A percentile compares a stretch with the other conserved stretches of the same genome.
Conservation (phyloP, 2,329 filamentous ascomycete genomes). For the Nannizziopsis arthrosporioides region DNA sequence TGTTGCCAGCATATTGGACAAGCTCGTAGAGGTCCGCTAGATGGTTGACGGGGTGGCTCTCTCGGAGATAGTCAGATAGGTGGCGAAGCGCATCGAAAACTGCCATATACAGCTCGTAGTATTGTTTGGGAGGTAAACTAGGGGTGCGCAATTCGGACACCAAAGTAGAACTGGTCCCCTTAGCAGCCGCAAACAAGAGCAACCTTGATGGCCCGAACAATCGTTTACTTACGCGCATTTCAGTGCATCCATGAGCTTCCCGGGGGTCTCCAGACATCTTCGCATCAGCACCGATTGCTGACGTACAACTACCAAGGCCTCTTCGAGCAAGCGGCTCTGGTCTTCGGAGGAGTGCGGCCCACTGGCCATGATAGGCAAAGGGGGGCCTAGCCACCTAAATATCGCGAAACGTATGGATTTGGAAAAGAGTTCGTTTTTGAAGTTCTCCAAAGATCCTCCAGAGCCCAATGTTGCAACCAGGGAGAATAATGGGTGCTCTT, state of each 20-base stretch:
- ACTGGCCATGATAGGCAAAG: constrained; percentile 35
- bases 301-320: constrained; percentile 89
- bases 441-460: background rate
- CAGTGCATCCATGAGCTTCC: constrained; percentile 98
- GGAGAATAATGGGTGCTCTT: background rate
- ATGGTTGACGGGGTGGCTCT: constrained; percentile 96
- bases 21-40: constrained; percentile 95
- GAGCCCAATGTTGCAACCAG: background rate
- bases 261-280: constrained; percentile 90
- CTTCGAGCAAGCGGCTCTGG: constrained; percentile 86
- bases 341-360: constrained; percentile 57
- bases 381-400: constrained; percentile 16
- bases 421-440: background rate
- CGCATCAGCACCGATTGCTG: constrained; percentile 97
- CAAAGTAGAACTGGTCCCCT: constrained; percentile 64
- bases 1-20: constrained; percentile 96
- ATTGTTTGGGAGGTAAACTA: constrained; percentile 96
- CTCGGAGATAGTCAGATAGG: constrained; percentile 88
- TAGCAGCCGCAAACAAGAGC: background rate
- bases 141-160: constrained; percentile 97
- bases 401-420: background rate
- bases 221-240: constrained; percentile 81
- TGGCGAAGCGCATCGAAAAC: constrained; percentile 97
- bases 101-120: constrained; percentile 99
- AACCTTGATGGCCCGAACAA: background rate